Evolutionary conservation across 1,139 yeast species (phyloP), one percentile per base, ranked within the genome.

Genomic region (Hanseniaspora uvarum): DNA sequence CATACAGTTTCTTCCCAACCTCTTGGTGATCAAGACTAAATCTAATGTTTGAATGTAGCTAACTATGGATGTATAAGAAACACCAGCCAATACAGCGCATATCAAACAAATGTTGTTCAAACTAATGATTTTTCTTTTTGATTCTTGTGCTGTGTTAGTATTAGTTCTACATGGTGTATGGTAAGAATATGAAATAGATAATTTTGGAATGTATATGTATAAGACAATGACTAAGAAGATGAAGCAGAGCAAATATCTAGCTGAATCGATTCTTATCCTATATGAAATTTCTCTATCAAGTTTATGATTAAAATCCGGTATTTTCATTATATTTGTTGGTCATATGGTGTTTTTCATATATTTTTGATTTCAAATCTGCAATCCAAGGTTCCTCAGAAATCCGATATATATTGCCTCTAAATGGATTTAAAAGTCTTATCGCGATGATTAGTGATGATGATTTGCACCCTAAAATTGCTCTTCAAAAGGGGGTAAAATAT

Each of bases 1-100:
- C 59, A 79, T 83, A 0, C 86, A 72, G 6, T 87, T 63, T 58
- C 95, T 72, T 4, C 74, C 75, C 38, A 67, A 54, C 49, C 73
- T 58, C 54, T 70, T 70, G 4, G 67, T 61, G 11, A 66, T 60
- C 21, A 60, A 61, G 19, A 63, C 47, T 16, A 66, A 46, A 55
- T 66, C 68, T 12, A 43, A 19, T 6, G 49, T 16, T 26, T 24
- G 33, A 23, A 45, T 45, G 24, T 52, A 45, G 23, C 49, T 50
- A 5, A 43, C 14, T 21, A 50, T 36, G 4, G 53, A 50, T 21
- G 44, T 37, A 21, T 50, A 50, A 3, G 24, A 44, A 16, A 50
- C 46, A 14, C 53, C 53, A 6, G 21, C 5, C 8, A 50, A 8
- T 5, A 44, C 31, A 3, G 40, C 44, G 4, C 46, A 30, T 5